Evolutionary conservation across 495 filamentous ascomycete genomes (phyloP), one percentile per base, ranked within the genome.

Genomic region (Podospora fimiseda): DNA sequence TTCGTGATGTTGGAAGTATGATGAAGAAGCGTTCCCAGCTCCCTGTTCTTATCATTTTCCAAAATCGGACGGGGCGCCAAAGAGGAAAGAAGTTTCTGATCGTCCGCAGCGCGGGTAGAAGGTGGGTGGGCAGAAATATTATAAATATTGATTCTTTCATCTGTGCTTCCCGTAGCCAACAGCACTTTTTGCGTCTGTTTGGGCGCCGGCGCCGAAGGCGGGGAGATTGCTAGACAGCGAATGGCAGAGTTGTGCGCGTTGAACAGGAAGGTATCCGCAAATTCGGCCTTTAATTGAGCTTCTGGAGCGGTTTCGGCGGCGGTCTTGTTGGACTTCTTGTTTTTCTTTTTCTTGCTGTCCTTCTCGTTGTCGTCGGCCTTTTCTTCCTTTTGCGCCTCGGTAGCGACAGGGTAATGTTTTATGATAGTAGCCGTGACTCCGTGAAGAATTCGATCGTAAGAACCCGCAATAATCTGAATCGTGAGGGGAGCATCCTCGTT

Each of bases 91-190:
- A 68, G 22, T 58, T 80, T 59, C 68, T 72, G 52, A 46, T 67
- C 74, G 60, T 59, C 59, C 66, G 61, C 76, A 57, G 50, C 68
- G 55, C 52, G 66, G 11, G 53, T 13, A 7, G 63, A 66, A 0
- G 88, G 85, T 9, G 85, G 79, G 33, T 80, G 76, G 23, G 87
- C 86, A 11, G 90, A 93, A 43, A 99, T 73, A 44, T 86, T 86
- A 75, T 96, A 97, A 52, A 99, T 78, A 65, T 97, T 95, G 72
- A 99, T 88, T 37, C 87, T 85, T 68, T 95, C 89, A 71, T 99
- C 93, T 18, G 88, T 89, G 66, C 85, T 83, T 52, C 94, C 95
- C 23, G 81, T 94, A 43, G 94, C 93, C 45, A 97, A 80, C 45
- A 90, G 83, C 44, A 93, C 76, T 64, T 89, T 95, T 60, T 85